Evolutionary conservation across 352 stramenopile genomes (phyloP), one percentile per base, ranked within the genome.

Genomic region (Aphanomyces invadans): DNA sequence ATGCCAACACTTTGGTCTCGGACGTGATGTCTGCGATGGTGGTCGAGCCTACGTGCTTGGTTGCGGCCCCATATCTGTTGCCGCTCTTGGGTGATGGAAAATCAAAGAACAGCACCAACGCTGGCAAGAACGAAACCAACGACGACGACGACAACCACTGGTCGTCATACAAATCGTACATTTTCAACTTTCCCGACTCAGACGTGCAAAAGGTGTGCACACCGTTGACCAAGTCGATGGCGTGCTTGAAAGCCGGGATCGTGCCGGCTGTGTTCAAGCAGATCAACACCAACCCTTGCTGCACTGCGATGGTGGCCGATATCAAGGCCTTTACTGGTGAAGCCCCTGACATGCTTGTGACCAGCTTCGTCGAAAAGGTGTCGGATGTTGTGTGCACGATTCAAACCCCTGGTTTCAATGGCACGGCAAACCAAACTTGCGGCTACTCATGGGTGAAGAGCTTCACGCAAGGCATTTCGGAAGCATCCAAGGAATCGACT

Each of bases 311-410:
- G 51, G 66, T 75, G 4, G 42, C 26, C 10, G 62, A 78, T 45
- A 71, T 88, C 69, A 65, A 74, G 36, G 64, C 69, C 0, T 53
- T 59, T 2, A 79, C 83, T 53, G 72, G 74, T 5, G 51, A 75
- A 23, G 68, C 74, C 3, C 38, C 85, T 4, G 69, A 73, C 29
- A 70, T 69, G 1, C 68, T 84, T 62, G 57, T 71, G 2, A 36
- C 62, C 0, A 71, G 72, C 11, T 38, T 82, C 23, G 10, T 77
- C 3, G 53, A 74, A 39, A 57, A 74, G 29, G 17, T 70, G 2
- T 62, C 68, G 0, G 74, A 80, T 32, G 52, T 71, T 29, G 28
- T 63, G 2, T 88, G 80, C 57, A 69, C 69, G 1, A 55, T 77
- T 32, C 76, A 81, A 49, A 77, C 65, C 0, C 82, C 46, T 2